These are phyloP conservation scores for Tephrocybe rancida DNA, from an alignment of 768 basidiomycete genomes.

Conservation along the genomic window DNA sequence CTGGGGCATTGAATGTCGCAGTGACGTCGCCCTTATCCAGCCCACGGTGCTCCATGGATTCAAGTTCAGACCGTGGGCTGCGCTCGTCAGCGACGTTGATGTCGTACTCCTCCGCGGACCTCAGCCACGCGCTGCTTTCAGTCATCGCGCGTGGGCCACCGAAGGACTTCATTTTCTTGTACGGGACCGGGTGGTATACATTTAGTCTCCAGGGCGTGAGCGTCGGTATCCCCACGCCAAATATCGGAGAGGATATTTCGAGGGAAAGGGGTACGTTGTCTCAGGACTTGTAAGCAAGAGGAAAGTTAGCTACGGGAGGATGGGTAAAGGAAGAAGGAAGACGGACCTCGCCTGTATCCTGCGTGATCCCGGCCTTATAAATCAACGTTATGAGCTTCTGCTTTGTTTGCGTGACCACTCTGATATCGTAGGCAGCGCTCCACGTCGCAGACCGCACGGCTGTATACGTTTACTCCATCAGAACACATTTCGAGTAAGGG, in stretches of 20 bases:
- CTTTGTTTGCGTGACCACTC: slow-evolving; percentile 42
- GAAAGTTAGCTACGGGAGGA: neutral
- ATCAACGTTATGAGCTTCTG: slow-evolving; percentile 37
- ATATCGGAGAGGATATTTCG: slow-evolving; percentile 44
- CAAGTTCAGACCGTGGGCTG: neutral
- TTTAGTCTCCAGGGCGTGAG: slow-evolving; percentile 39
- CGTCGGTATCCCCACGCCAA: slow-evolving; percentile 36
- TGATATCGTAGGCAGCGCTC: slow-evolving; percentile 42
- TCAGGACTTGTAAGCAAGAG: slow-evolving; percentile 30
- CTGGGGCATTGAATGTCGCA: slow-evolving; percentile 44
- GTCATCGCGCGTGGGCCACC: too few relatives aligned
- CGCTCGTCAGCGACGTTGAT: neutral
- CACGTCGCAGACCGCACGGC: slow-evolving; percentile 39
- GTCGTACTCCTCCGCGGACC: neutral
- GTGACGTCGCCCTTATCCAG: slow-evolving; percentile 35
- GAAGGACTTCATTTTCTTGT: neutral
- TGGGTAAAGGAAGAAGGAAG: neutral
- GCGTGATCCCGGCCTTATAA: slow-evolving; percentile 43
- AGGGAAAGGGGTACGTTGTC: slow-evolving; percentile 40
- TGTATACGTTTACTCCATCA: slow-evolving; percentile 7
- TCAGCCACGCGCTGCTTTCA: neutral
- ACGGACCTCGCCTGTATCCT: slow-evolving; percentile 44
- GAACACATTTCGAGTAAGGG: neutral
- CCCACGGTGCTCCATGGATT: slow-evolving; percentile 17
- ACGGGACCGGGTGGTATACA: neutral